Base-by-base conservation (phyloP, 2,329 filamentous ascomycete species). In the Aplosporella prunicola region DNA sequence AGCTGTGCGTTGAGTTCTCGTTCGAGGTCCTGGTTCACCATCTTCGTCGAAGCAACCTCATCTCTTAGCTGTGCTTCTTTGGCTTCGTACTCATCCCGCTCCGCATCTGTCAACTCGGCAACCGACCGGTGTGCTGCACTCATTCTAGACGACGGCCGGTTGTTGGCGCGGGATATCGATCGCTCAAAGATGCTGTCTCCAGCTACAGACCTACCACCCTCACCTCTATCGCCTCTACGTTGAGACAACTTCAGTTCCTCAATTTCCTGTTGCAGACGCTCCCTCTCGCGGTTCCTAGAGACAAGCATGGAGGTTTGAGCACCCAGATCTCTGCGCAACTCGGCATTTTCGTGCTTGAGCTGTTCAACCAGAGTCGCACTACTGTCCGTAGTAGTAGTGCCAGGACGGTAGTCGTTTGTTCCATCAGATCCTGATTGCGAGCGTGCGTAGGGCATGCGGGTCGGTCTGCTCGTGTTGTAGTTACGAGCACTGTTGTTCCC, bases 241-340 rank as follows among this genome's bases (percentile, higher is more conserved):
- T 87, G 80, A 2, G 82, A 78, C 50, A 96, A 77, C 62, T 96
- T 98, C 44, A 98, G 69, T 44, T 95, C 88, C 61, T 98, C 91
- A 45, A 96, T 96, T 57, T 98, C 89, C 55, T 94, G 86, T 58
- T 96, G 93, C 7, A 98, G 69, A 5, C 87, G 78, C 56, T 96
- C 88, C 55, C 94, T 93, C 56, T 98, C 91, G 17, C 87, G 82
- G 53, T 95, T 95, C 16, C 91, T 76, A 23, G 91, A 96, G 1
- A 89, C 95, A 22, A 98, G 72, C 86, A 98, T 96, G 0, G 88
- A 95, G 1, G 88, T 93, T 57, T 98, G 91, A 3, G 91, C 91
- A 43, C 88, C 86, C 20, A 96, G 83, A 58, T 96, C 88, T 37
- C 88, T 82, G 36, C 89, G 78, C 20, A 98, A 63, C 56, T 95